Evolutionary conservation across 2,329 filamentous ascomycete genomes (phyloP), one percentile per base, ranked within the genome.

Genomic region (Atkinsonella hypoxylon): DNA sequence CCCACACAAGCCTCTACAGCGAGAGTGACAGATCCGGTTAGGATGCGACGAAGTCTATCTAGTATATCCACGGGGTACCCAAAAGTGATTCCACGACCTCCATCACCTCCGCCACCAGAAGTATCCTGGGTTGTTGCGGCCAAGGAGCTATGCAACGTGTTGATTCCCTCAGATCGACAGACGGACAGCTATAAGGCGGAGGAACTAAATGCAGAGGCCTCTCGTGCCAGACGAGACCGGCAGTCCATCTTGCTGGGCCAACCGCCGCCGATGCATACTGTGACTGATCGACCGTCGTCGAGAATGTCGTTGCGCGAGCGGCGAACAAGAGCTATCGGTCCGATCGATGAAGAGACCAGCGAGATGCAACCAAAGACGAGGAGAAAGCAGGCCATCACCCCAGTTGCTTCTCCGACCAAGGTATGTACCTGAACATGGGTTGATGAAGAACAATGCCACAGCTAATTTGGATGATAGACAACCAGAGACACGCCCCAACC

Each of bases 1-100:
- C 88, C 90, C 0, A 97, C 91, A 0, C 86, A 91, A 54, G 87
- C 91, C 0, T 97, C 89, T 41, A 81, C 82, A 1, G 88, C 89
- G 22, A 95, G 88, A 66, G 82, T 88, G 11, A 75, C 86, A 1
- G 78, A 85, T 44, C 78, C 83, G 1, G 71, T 81, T 9, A 85
- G 81, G 54, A 71, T 86, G 55, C 77, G 80, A 41, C 76, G 83
- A 30, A 85, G 75, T 55, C 66, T 82, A 30, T 85, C 83, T 3
- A 76, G 75, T 10, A 67, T 79, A 44, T 60, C 59, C 30, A 62
- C 62, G 56, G 47, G 54, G 4, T 55, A 49, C n/a, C 39, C 55
- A 3, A 56, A 50, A n/a, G 40, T 49, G 22, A 17, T 52, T 2
- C 50, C 49, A 42, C 67, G 75, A 38, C 66, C 73, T 31, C 74